Evolutionary conservation across 441 rosid species (phyloP).

Genomic region (Pelargonium citronellum): DNA sequence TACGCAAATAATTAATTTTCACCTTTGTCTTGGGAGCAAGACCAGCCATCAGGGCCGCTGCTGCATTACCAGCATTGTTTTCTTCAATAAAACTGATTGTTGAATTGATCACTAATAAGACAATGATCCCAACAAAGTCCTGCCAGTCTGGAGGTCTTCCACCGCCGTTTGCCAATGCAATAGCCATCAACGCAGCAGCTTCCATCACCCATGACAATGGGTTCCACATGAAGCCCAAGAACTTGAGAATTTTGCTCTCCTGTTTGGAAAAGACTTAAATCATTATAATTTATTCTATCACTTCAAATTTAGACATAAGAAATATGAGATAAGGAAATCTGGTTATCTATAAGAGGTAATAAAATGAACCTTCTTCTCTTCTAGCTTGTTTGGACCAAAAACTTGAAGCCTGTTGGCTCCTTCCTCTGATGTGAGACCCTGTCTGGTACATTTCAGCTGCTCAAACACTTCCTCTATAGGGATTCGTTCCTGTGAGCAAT

Average conservation of each 20-base stretch:
- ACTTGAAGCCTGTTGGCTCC: slow-evolving; percentile 66
- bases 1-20: no score
- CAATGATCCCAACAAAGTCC: slow-evolving; percentile 74
- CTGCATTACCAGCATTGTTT: slow-evolving; percentile 87
- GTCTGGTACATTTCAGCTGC: slow-evolving; percentile 64
- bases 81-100: slow-evolving; percentile 89
- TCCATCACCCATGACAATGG: slow-evolving; percentile 98
- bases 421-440: slow-evolving; percentile 62
- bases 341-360: background rate
- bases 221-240: slow-evolving; percentile 94
- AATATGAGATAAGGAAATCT: background rate
- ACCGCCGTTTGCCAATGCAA: slow-evolving; percentile 63
- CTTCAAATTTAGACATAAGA: background rate
- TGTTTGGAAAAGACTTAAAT: slow-evolving; percentile 25
- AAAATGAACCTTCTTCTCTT: slow-evolving; percentile 64
- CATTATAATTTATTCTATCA: background rate
- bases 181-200: slow-evolving; percentile 85
- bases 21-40: slow-evolving; percentile 65
- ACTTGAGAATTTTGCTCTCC: slow-evolving; percentile 75
- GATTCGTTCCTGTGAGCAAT: slow-evolving; percentile 49
- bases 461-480: slow-evolving; percentile 89
- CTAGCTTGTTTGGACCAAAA: slow-evolving; percentile 82
- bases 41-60: slow-evolving; percentile 91
- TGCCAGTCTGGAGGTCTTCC: slow-evolving; percentile 91
- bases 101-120: slow-evolving; percentile 68